These are phyloP conservation scores for Eleusine indica DNA, from an alignment of 176 grass and related monocot species.

Conservation along the genomic window DNA sequence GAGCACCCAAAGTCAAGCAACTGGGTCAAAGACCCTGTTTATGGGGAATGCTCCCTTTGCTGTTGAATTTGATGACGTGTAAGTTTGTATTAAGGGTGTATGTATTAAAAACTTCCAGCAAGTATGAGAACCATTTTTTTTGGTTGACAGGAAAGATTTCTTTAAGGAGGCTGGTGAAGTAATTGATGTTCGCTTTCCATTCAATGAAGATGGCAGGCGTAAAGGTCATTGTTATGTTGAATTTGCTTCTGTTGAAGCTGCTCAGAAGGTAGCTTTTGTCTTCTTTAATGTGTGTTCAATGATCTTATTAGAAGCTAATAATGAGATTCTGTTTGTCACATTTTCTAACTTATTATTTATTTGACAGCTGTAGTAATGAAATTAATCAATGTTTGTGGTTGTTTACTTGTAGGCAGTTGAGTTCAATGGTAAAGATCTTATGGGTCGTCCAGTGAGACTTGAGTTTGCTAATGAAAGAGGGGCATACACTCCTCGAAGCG, in stretches of 20 bases:
- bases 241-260: slow-evolving; percentile 65
- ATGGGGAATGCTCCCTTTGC: slow-evolving; percentile 57
- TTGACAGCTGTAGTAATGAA: background rate
- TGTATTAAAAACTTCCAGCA: background rate
- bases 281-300: background rate
- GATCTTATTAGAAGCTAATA: background rate
- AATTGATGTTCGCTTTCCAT: slow-evolving; percentile 63
- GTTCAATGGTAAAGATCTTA: slow-evolving; percentile 57
- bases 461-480: slow-evolving; percentile 67
- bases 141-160: slow-evolving; percentile 59
- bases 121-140: background rate
- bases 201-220: slow-evolving; percentile 50
- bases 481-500: slow-evolving; percentile 57
- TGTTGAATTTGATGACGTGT: slow-evolving; percentile 54
- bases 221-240: slow-evolving; percentile 83
- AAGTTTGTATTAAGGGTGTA: slow-evolving; percentile 23
- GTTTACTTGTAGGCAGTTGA: slow-evolving; percentile 57
- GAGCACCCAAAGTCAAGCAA: slow-evolving; percentile 41
- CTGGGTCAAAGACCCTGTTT: slow-evolving; percentile 63
- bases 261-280: slow-evolving; percentile 47
- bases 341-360: background rate
- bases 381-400: background rate
- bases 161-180: slow-evolving; percentile 67
- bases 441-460: slow-evolving; percentile 63
- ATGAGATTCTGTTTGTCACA: background rate